Conservation (phyloP, 192 early-diverging fungal species). For the Rhizophagus sp. region DNA sequence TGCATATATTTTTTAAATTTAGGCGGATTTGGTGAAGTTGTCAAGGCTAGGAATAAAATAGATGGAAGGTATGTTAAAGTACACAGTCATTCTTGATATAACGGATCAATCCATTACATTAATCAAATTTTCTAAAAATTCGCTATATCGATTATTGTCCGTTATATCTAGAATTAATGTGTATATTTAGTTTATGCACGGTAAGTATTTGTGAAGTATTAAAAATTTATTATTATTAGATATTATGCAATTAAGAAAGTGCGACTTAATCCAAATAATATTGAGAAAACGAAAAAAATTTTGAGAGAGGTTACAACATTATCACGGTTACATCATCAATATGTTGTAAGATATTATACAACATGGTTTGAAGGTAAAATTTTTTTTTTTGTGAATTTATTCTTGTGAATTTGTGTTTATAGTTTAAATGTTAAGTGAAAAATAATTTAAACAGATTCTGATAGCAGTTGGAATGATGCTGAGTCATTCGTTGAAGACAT, state of each 20-base stretch:
- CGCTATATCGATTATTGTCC: too few relatives aligned
- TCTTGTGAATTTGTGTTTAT: not conserved
- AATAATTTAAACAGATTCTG: constrained; percentile 33
- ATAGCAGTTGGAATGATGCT: constrained; percentile 38
- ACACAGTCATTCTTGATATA: not conserved
- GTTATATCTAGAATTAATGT: too few relatives aligned
- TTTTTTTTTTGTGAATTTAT: not conserved
- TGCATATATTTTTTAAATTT: constrained; percentile 40
- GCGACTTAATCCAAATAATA: constrained; percentile 74
- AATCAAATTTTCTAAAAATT: not conserved
- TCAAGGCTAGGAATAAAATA: constrained; percentile 87
- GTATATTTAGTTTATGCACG: not conserved
- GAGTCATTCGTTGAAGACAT: constrained; percentile 31
- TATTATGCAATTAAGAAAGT: constrained; percentile 95
- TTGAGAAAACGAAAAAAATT: constrained; percentile 78
- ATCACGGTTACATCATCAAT: constrained; percentile 85
- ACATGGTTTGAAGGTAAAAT: constrained; percentile 87
- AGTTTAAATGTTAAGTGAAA: too few relatives aligned
- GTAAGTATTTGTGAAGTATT: not conserved
- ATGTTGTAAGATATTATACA: constrained; percentile 86
- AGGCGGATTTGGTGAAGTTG: constrained; percentile 91
- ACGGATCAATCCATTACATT: not conserved
- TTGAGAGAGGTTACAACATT: constrained; percentile 90
- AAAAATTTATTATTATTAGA: not conserved
- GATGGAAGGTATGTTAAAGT: constrained; percentile 51